Percentiles rank a stretch among this genome's conserved stretches.
Evolutionary conservation across 129 eudicot genomes (phyloP).

Genomic region (Tagetes patula): DNA sequence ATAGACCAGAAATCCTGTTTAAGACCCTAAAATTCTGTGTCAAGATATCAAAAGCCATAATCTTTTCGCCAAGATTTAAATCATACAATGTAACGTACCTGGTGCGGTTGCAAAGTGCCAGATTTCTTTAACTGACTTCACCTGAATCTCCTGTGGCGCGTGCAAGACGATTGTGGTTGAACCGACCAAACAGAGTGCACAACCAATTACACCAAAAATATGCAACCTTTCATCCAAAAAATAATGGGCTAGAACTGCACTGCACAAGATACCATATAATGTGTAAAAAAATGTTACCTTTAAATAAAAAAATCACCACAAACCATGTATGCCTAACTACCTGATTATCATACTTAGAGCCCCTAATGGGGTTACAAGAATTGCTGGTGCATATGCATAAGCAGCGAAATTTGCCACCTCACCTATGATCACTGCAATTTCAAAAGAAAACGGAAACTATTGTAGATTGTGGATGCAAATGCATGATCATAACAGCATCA

Average conservation of each 20-base stretch:
- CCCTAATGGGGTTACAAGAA: constrained; percentile 91
- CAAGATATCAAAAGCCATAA: constrained; percentile 16
- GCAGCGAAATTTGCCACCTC: constrained; percentile 91
- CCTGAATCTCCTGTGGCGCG: constrained; percentile 74
- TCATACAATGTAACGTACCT: constrained; percentile 35
- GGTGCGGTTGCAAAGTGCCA: constrained; percentile 80
- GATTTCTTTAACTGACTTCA: constrained; percentile 72
- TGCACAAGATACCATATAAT: constrained; percentile 34
- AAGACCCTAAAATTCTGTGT: constrained; percentile 27
- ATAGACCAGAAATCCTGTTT: constrained; percentile 72
- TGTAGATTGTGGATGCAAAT: neutral
- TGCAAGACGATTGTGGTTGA: constrained; percentile 82
- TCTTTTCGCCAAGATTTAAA: constrained; percentile 2
- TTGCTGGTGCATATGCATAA: constrained; percentile 94
- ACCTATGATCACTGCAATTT: constrained; percentile 70
- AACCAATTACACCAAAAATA: constrained; percentile 80
- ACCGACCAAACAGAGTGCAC: constrained; percentile 87
- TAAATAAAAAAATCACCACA: neutral
- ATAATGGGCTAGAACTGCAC: constrained; percentile 92
- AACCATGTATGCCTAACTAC: constrained; percentile 29
- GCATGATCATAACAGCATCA: neutral
- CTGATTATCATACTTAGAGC: constrained; percentile 96
- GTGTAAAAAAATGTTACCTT: neutral
- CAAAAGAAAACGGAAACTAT: neutral
- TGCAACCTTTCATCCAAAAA: constrained; percentile 69